Evolutionary conservation across 108 stramenopile genomes (phyloP).

Genomic region (Nitzschia inconspicua): DNA sequence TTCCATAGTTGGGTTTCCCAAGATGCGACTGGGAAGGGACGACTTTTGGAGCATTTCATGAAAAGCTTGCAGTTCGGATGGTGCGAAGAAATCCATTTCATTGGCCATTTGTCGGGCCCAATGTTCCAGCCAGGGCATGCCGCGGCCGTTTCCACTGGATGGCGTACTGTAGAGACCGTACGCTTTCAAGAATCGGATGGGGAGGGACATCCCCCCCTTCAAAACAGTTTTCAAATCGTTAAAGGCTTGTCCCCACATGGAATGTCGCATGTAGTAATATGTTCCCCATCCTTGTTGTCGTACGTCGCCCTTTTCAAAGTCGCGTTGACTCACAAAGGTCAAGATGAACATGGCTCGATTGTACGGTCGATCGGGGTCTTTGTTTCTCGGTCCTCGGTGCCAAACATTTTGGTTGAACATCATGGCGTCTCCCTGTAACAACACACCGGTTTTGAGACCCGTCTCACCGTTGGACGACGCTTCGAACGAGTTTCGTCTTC

Average conservation of each 20-base stretch:
- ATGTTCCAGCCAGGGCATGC: conserved; percentile 35
- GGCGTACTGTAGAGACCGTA: conserved; percentile 4
- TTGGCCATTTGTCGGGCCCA: conserved; percentile 34
- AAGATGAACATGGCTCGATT: conserved; percentile 52
- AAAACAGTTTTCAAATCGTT: conserved; percentile 23
- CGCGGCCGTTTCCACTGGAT: neutral
- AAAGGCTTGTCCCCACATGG: conserved; percentile 44
- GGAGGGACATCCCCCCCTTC: neutral
- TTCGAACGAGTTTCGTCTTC: conserved; percentile 30
- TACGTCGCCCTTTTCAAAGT: conserved; percentile 13
- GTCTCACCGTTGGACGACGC: conserved; percentile 27
- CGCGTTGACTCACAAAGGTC: conserved; percentile 32
- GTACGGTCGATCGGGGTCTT: conserved; percentile 4
- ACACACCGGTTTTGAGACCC: conserved; percentile 21
- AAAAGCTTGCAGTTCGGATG: conserved; percentile 24
- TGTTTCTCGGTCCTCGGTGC: conserved; percentile 43
- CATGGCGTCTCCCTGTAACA: conserved; percentile 37
- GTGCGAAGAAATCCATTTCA: conserved; percentile 27
- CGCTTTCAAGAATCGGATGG: neutral
- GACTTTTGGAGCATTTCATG: neutral
- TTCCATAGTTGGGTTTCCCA: neutral
- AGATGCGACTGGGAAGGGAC: neutral
- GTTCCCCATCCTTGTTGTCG: conserved; percentile 45
- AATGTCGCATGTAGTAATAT: conserved; percentile 40
- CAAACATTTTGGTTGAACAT: conserved; percentile 51